Conservation (phyloP, 1,284 basidiomycete genomes). For the Mycena sp. region DNA sequence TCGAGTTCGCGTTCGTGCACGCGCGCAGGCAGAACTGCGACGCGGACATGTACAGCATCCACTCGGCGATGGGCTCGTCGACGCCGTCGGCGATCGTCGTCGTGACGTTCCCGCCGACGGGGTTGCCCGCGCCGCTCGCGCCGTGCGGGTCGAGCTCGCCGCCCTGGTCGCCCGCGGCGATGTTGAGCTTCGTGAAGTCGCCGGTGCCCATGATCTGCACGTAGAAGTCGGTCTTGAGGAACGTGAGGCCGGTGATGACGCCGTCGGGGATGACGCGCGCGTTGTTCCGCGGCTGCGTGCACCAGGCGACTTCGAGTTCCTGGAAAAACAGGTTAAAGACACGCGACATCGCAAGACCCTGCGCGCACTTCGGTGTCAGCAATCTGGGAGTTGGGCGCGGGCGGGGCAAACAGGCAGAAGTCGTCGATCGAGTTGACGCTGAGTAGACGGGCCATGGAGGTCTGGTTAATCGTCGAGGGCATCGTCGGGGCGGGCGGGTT, state of each 20-base stretch:
- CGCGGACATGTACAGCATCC: slow-evolving; percentile 44
- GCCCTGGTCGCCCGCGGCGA: slow-evolving; percentile 46
- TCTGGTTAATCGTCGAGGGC: slow-evolving; percentile 51
- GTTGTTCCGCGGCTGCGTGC: slow-evolving; percentile 68
- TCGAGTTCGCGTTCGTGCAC: slow-evolving; percentile 64
- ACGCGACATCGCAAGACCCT: background rate
- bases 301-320: slow-evolving; percentile 74
- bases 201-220: slow-evolving; percentile 52
- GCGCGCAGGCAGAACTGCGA: slow-evolving; percentile 56
- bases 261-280: slow-evolving; percentile 69
- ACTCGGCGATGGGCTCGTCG: slow-evolving; percentile 46
- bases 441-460: slow-evolving; percentile 47
- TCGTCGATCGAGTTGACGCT: slow-evolving; percentile 53
- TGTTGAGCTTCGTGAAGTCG: slow-evolving; percentile 49
- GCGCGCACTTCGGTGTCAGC: slow-evolving; percentile 46
- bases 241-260: slow-evolving; percentile 59
- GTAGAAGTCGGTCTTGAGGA: slow-evolving; percentile 43
- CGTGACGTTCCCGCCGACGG: slow-evolving; percentile 50
- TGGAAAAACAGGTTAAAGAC: slow-evolving; percentile 34
- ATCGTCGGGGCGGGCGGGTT: slow-evolving; percentile 50
- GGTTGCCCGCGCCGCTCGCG: slow-evolving; percentile 62
- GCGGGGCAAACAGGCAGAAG: slow-evolving; percentile 54
- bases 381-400: slow-evolving; percentile 38
- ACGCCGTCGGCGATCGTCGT: slow-evolving; percentile 45
- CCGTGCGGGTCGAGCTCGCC: slow-evolving; percentile 80